A percentile compares a stretch with the other conserved stretches of the same genome.
phyloP scores from a whole-genome alignment of 371 early-diverging fungal species.

The Syncephalastrum monosporum region DNA sequence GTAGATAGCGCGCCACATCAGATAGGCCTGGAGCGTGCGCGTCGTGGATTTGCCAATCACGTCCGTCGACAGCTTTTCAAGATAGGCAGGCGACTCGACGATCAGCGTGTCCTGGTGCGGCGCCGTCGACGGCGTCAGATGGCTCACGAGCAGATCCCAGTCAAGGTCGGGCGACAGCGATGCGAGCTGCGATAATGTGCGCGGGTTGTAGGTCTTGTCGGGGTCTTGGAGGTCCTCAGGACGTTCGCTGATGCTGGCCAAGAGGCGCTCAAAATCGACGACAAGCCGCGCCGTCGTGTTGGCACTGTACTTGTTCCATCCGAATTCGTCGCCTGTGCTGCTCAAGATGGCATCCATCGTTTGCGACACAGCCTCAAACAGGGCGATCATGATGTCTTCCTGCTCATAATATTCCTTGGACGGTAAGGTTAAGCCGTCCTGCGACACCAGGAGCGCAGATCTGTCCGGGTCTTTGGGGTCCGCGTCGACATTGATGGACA shows the following conservation, averaged over 20 bases:
- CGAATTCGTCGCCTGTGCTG: constrained; percentile 21
- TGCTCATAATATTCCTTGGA: constrained; percentile 60
- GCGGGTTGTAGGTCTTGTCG: constrained; percentile 51
- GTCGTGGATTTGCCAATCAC: constrained; percentile 4
- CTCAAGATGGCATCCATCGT: constrained; percentile 13
- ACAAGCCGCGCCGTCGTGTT: constrained; percentile 38
- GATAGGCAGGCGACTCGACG: constrained; percentile 11
- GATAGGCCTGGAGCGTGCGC: constrained; percentile 11
- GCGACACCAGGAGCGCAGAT: constrained; percentile 40
- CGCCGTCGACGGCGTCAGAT: constrained; percentile 3
- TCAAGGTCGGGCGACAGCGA: constrained; percentile 21
- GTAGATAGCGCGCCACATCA: constrained; percentile 7
- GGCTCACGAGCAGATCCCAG: constrained; percentile 16
- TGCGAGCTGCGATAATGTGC: constrained; percentile 34
- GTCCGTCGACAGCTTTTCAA: constrained; percentile 13
- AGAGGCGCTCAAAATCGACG: constrained; percentile 13
- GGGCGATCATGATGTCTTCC: constrained; percentile 20
- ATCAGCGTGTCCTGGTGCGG: constrained; percentile 10
- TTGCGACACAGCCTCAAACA: constrained; percentile 34
- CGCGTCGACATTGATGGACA: constrained; percentile 27
- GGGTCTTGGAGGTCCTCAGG: constrained; percentile 49
- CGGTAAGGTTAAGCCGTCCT: constrained; percentile 56
- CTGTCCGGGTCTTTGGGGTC: constrained; percentile 52
- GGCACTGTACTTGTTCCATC: constrained; percentile 33
- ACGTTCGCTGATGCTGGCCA: constrained; percentile 4